These are phyloP conservation scores for Aspergillus panamensis DNA, from an alignment of 495 filamentous ascomycete species.

Conservation along the genomic window DNA sequence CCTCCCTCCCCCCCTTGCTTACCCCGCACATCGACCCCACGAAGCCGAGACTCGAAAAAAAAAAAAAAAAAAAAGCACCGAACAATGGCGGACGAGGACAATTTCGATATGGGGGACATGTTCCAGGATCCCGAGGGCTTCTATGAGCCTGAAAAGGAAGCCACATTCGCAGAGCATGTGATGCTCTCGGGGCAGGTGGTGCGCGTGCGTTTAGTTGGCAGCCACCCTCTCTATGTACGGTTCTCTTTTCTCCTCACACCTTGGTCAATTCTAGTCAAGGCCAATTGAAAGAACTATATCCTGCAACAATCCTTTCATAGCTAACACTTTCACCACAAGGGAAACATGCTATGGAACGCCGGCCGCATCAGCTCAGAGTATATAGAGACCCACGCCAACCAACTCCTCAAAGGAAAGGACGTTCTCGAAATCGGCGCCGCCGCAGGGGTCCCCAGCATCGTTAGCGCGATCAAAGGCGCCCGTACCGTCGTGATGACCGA, in stretches of 20 bases:
- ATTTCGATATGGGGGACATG: constrained; percentile 49
- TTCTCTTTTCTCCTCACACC: constrained; percentile 4
- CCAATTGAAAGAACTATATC: constrained; percentile 1
- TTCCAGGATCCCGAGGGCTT: constrained; percentile 79
- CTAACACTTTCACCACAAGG: constrained; percentile 42
- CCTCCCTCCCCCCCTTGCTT: not conserved
- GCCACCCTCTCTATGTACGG: constrained; percentile 81
- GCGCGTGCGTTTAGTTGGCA: constrained; percentile 77
- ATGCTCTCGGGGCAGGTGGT: constrained; percentile 64
- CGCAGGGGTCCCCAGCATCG: constrained; percentile 77
- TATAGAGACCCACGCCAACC: constrained; percentile 60
- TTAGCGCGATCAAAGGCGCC: constrained; percentile 70
- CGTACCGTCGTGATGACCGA: constrained; percentile 75
- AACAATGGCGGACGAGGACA: constrained; percentile 34
- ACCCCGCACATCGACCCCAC: not conserved
- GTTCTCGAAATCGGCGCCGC: constrained; percentile 90
- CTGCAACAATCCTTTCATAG: not conserved
- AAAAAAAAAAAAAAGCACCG: not conserved
- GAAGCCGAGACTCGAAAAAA: not conserved
- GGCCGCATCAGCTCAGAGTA: constrained; percentile 69
- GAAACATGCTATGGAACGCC: constrained; percentile 90
- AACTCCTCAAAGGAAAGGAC: constrained; percentile 55
- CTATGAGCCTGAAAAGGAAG: constrained; percentile 65
- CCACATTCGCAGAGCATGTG: constrained; percentile 65
- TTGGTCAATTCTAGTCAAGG: not conserved